Conservation (phyloP, 495 filamentous ascomycete genomes). For the Pyronema omphalodes region DNA sequence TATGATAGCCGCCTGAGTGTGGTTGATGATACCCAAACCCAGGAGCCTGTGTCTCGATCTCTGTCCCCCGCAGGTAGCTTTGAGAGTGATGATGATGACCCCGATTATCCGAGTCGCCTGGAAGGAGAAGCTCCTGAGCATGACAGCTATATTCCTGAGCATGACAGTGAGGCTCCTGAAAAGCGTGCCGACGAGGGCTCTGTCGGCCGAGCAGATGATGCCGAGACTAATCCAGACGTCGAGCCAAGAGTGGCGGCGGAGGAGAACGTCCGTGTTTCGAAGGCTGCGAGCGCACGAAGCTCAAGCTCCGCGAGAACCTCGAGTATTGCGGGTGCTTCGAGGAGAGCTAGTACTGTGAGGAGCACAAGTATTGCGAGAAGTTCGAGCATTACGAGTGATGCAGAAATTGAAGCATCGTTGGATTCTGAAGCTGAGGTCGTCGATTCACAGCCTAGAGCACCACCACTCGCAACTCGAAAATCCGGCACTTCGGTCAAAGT, state of each 20-base stretch:
- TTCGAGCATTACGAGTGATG: not conserved
- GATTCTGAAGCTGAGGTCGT: not conserved
- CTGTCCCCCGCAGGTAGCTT: not conserved
- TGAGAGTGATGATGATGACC: not conserved
- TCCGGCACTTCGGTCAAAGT: slow-evolving; percentile 10
- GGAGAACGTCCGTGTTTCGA: not conserved
- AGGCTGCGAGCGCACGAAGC: not conserved
- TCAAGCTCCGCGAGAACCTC: not conserved
- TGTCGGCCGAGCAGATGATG: not conserved
- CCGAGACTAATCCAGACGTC: not conserved
- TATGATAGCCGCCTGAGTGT: too few species aligned
- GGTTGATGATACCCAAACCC: not conserved
- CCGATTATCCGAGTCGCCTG: not conserved
- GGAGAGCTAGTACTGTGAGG: not conserved
- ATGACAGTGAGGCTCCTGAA: not conserved
- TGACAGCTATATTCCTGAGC: too few species aligned
- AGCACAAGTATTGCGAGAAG: not conserved
- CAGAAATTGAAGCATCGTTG: not conserved
- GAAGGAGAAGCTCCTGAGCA: not conserved
- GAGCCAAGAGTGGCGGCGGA: slow-evolving; percentile 1
- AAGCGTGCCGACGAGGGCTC: not conserved
- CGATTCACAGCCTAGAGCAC: not conserved
- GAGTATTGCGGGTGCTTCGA: not conserved
- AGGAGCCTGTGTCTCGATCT: not conserved
- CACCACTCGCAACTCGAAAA: not conserved